Percentiles rank a stretch among this genome's conserved stretches.
Conservation (phyloP, 768 basidiomycete species). For the Crassisporium funariophilum region DNA sequence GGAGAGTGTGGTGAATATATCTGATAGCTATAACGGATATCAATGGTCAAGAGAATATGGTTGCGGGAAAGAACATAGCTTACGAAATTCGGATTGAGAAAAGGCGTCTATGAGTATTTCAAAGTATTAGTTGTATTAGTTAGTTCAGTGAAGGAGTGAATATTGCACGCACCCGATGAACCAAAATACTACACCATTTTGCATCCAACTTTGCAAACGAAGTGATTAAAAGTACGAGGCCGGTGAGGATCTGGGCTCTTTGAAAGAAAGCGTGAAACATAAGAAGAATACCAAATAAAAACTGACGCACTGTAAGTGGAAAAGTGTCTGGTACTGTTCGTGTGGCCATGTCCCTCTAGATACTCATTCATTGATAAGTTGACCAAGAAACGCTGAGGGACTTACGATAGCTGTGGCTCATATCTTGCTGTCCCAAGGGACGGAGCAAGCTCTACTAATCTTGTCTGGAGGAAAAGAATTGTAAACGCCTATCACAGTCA, state of each 20-base stretch:
- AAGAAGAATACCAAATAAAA: neutral
- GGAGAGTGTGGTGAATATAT: constrained; percentile 43
- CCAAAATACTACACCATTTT: constrained; percentile 46
- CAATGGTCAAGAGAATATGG: neutral
- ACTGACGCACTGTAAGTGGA: constrained; percentile 33
- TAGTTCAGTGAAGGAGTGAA: too few relatives aligned
- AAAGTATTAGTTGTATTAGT: too few relatives aligned
- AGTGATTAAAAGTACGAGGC: constrained; percentile 38
- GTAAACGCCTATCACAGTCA: neutral
- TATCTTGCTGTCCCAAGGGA: constrained; percentile 41
- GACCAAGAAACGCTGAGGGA: neutral
- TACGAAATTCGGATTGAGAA: constrained; percentile 48
- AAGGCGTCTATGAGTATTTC: constrained; percentile 36
- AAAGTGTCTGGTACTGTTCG: constrained; percentile 35
- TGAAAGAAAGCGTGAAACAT: neutral
- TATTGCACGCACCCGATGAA: constrained; percentile 40
- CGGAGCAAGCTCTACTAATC: constrained; percentile 38
- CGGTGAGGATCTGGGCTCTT: constrained; percentile 33
- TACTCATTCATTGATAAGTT: neutral
- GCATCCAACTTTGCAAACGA: constrained; percentile 43
- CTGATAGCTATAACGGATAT: constrained; percentile 35
- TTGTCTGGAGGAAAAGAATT: constrained; percentile 25
- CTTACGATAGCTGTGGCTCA: constrained; percentile 46
- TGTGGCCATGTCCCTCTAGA: constrained; percentile 45
- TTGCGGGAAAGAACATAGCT: constrained; percentile 9